A percentile compares a stretch with the other conserved stretches of the same genome.
Evolutionary conservation across 202 grass and related monocot species (phyloP).

Genomic region (Tripidium arundinaceum): DNA sequence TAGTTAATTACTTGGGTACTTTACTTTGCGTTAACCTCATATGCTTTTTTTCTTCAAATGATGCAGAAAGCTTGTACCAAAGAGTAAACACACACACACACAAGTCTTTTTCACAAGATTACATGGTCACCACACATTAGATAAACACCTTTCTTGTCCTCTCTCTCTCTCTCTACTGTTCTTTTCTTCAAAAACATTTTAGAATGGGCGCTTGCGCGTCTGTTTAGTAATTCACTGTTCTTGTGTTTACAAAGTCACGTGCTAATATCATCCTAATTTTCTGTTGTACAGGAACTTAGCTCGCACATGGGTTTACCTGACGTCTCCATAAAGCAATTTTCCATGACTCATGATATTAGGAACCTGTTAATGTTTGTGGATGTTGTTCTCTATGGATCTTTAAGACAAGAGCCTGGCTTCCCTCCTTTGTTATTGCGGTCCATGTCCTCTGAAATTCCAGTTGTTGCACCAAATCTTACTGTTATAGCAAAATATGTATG

Average conservation of each 20-base stretch:
- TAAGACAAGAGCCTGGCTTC: constrained; percentile 76
- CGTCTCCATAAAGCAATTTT: constrained; percentile 61
- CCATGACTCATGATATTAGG: constrained; percentile 65
- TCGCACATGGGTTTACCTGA: constrained; percentile 71
- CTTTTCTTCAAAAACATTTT: background rate
- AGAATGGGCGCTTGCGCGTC: background rate
- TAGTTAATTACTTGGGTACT: background rate
- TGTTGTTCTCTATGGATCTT: constrained; percentile 81
- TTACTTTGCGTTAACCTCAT: background rate
- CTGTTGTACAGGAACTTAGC: constrained; percentile 66
- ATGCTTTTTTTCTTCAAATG: background rate
- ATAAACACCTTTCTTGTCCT: background rate
- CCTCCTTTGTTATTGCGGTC: constrained; percentile 74
- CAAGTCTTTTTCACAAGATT: too few species aligned
- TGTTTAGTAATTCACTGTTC: background rate
- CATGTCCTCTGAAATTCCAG: constrained; percentile 87
- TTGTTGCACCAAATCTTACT: constrained; percentile 81
- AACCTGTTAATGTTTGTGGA: constrained; percentile 62
- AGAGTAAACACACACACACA: background rate
- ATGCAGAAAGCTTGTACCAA: background rate
- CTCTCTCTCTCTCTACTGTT: background rate
- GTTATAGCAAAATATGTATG: constrained; percentile 86
- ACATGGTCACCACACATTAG: background rate
- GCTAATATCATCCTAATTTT: constrained; percentile 24
- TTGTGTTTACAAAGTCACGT: background rate